Evolutionary conservation across 2,329 filamentous ascomycete genomes (phyloP), one percentile per base, ranked within the genome.

Genomic region (Colletotrichum orbiculare): DNA sequence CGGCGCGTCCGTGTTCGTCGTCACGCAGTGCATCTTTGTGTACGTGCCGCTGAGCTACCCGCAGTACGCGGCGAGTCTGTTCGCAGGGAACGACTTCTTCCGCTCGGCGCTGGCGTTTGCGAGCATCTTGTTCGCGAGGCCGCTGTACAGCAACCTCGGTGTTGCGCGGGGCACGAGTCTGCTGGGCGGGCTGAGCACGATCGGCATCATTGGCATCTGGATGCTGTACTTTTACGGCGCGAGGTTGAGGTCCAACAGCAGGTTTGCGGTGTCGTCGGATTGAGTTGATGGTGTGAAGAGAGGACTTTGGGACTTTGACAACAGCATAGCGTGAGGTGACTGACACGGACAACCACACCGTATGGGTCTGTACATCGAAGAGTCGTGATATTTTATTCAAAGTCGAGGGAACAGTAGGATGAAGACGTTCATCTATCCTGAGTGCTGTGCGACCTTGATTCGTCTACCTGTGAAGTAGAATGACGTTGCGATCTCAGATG

Each of bases 41-140:
- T 88, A 88, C 74, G 81, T 88, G 13, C 84, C 85, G 1, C 76
- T 87, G 17, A 80, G 77, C 55, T 87, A 87, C 69, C 85, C 85
- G 5, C 76, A 79, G 68, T 87, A 87, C 70, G 85, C 86, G 0
- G 86, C 87, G 42, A 84, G 80, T 53, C 75, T 89, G 25, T 88
- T 89, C 71, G 86, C 87, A 1, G 85, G 81, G 6, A 89, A 88
- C 71, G 86, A 88, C 76, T 85, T 88, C 72, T 82, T 85, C 74
- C 80, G 86, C 45, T 83, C 80, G 37, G 82, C 85, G 2, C 75
- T 91, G 3, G 89, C 88, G 7, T 87, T 84, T 55, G 87, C 82
- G 0, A 84, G 84, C 34, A 82, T 91, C 49, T 75, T 90, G 17
- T 90, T 89, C 69, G 82, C 84, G 0, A 80, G 83, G 50, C 87